These are phyloP conservation scores for Colletotrichum liriopes DNA, from an alignment of 2,329 filamentous ascomycete genomes.

Conservation along the genomic window DNA sequence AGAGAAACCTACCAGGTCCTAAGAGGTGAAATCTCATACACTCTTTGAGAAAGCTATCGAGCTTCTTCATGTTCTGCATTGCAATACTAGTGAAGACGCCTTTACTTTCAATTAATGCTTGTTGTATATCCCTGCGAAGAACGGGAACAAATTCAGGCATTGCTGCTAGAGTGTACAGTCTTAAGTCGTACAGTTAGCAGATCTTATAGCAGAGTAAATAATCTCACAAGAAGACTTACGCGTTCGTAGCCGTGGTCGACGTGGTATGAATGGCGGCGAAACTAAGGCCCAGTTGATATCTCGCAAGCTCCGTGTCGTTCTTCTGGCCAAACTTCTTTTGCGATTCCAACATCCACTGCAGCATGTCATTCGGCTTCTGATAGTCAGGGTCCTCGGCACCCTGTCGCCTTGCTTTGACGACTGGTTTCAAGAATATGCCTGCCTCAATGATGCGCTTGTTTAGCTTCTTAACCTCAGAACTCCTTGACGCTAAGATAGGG, in stretches of 20 bases:
- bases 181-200: conserved; percentile 37
- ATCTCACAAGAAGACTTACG: conserved; percentile 46
- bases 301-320: conserved; percentile 56
- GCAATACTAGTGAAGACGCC: conserved; percentile 54
- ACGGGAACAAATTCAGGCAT: conserved; percentile 65
- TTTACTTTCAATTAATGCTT: conserved; percentile 54
- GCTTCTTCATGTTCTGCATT: conserved; percentile 56
- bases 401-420: conserved; percentile 52
- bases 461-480: conserved; percentile 55
- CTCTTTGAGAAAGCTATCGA: conserved; percentile 60
- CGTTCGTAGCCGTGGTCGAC: conserved; percentile 61
- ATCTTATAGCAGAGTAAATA: rapidly evolving
- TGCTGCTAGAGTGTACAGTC: conserved; percentile 67
- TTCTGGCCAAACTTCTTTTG: conserved; percentile 52
- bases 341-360: conserved; percentile 62
- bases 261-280: conserved; percentile 70
- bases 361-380: conserved; percentile 61
- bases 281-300: conserved; percentile 59
- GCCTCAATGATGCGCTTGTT: conserved; percentile 51
- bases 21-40: conserved; percentile 53
- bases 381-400: conserved; percentile 28
- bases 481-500: conserved; percentile 50
- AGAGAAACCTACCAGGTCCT: conserved; percentile 52
- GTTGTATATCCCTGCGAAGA: conserved; percentile 66
- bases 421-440: conserved; percentile 53